Evolutionary conservation across 2,329 filamentous ascomycete species (phyloP).

Genomic region (Ascochyta fabae): DNA sequence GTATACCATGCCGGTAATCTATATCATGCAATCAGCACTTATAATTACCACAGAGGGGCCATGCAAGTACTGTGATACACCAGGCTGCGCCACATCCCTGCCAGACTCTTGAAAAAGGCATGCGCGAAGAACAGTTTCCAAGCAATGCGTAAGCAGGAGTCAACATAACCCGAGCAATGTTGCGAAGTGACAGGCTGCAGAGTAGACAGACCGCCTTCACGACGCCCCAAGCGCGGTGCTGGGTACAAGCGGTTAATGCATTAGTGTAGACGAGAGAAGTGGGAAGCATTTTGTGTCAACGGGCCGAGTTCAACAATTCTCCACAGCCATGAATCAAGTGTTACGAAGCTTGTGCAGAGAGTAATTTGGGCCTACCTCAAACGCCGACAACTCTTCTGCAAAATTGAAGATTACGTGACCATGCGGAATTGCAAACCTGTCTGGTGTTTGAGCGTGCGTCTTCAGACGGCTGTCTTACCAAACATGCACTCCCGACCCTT

Average conservation of each 20-base stretch:
- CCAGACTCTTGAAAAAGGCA: background rate
- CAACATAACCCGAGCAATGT: background rate
- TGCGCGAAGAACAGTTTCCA: background rate
- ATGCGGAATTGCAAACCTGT: background rate
- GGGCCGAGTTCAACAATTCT: conserved; percentile 11
- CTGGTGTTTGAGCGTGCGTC: background rate
- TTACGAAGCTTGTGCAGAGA: background rate
- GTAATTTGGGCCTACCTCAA: too few relatives aligned
- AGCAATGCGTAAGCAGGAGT: background rate
- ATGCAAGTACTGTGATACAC: background rate
- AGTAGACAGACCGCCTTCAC: background rate
- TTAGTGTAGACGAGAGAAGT: background rate
- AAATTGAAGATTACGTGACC: background rate
- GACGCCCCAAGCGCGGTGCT: background rate
- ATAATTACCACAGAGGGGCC: background rate
- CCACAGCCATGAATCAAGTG: background rate
- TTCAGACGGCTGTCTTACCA: conserved; percentile 5
- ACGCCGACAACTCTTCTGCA: background rate
- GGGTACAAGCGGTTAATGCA: background rate
- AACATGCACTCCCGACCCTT: conserved; percentile 2
- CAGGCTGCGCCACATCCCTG: background rate
- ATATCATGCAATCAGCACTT: background rate
- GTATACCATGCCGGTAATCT: background rate
- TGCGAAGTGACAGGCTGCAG: background rate
- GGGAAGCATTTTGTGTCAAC: background rate